Evolutionary conservation across 805 yeast genomes (phyloP).

Genomic region (Sungouiella thailandica): DNA sequence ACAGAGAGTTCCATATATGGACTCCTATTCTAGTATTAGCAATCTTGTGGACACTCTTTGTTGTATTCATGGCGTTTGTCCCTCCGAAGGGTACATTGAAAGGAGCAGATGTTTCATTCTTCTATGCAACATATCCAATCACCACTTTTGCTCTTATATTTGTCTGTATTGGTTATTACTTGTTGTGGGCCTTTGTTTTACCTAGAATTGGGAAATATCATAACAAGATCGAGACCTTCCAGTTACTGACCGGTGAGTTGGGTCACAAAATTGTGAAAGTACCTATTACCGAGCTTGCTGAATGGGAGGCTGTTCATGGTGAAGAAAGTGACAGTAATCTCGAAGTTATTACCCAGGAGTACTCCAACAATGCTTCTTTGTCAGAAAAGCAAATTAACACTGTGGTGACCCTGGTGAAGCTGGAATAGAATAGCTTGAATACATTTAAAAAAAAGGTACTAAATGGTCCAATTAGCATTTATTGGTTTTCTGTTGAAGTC

Average conservation of each 20-base stretch:
- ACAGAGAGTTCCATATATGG: slow-evolving; percentile 13
- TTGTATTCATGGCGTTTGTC: slow-evolving; percentile 38
- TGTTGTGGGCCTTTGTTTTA: slow-evolving; percentile 31
- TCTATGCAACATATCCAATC: slow-evolving; percentile 39
- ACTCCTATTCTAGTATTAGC: slow-evolving; percentile 28
- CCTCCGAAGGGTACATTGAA: slow-evolving; percentile 37
- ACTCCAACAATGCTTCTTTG: too few species aligned
- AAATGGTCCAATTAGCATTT: too few species aligned
- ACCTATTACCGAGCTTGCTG: slow-evolving; percentile 21
- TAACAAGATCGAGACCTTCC: slow-evolving; percentile 26
- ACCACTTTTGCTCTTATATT: slow-evolving; percentile 30
- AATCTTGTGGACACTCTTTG: slow-evolving; percentile 30
- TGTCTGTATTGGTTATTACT: slow-evolving; percentile 30
- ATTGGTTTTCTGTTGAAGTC: too few species aligned
- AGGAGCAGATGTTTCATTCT: slow-evolving; percentile 40
- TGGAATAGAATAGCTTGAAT: too few species aligned
- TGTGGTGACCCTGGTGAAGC: too few species aligned
- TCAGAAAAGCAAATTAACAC: too few species aligned
- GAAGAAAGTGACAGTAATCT: too few species aligned
- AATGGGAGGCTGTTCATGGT: slow-evolving; percentile 28
- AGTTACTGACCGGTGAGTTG: slow-evolving; percentile 31
- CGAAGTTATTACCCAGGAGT: too few species aligned
- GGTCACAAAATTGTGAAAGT: slow-evolving; percentile 39
- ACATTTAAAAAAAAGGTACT: too few species aligned
- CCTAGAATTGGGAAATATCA: slow-evolving; percentile 28